Percentiles rank a stretch among this genome's conserved stretches.
These are phyloP conservation scores for Chalciporus sp. DNA, from an alignment of 1,284 basidiomycete species.

Conservation along the genomic window DNA sequence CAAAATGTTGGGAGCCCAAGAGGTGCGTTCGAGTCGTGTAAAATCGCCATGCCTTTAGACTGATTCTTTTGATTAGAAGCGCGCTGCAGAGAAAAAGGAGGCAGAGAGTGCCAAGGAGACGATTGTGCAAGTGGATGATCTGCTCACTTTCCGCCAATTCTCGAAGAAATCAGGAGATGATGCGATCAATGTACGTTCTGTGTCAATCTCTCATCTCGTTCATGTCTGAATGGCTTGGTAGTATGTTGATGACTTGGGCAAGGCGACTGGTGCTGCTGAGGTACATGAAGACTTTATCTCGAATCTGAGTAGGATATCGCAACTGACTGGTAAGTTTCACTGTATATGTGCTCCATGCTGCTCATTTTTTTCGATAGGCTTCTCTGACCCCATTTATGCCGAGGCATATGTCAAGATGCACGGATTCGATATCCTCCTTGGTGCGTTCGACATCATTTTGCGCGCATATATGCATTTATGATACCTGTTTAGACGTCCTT, in stretches of 20 bases:
- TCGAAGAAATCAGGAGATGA: slow-evolving; percentile 87
- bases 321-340: slow-evolving; percentile 76
- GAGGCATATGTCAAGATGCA: slow-evolving; percentile 99
- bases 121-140: slow-evolving; percentile 90
- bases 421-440: slow-evolving; percentile 95
- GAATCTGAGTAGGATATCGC: slow-evolving; percentile 92
- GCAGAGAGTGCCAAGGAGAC: slow-evolving; percentile 75
- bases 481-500: slow-evolving; percentile 70
- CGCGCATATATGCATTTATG: background rate
- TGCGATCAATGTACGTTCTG: slow-evolving; percentile 72
- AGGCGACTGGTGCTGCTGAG: slow-evolving; percentile 87
- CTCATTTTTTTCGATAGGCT: slow-evolving; percentile 54
- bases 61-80: slow-evolving; percentile 49
- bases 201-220: background rate
- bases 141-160: slow-evolving; percentile 93
- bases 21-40: slow-evolving; percentile 50
- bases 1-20: slow-evolving; percentile 92
- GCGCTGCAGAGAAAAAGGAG: slow-evolving; percentile 87
- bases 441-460: slow-evolving; percentile 38
- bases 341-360: background rate
- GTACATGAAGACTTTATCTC: slow-evolving; percentile 95
- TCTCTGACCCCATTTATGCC: slow-evolving; percentile 98
- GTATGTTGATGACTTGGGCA: slow-evolving; percentile 88
- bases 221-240: slow-evolving; percentile 37
- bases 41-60: background rate